These are phyloP conservation scores for Geotrichum europaeum DNA, from an alignment of 1,139 yeast species.

Conservation along the genomic window DNA sequence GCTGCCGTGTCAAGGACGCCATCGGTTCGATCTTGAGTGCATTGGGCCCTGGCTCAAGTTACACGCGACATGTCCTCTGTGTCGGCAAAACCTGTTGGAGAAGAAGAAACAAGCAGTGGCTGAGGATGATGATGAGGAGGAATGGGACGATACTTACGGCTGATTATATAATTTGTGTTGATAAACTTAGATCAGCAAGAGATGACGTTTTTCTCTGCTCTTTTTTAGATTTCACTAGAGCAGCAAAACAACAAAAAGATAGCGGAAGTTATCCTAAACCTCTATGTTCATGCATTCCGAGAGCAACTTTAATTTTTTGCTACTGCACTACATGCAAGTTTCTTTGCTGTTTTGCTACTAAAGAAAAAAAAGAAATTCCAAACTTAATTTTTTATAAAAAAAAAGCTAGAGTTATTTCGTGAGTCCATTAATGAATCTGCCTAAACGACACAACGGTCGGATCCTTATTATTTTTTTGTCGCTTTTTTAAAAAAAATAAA, in stretches of 20 bases:
- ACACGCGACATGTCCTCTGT: constrained; percentile 81
- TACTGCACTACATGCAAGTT: not conserved
- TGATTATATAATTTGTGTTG: not conserved
- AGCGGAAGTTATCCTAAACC: not conserved
- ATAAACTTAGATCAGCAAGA: not conserved
- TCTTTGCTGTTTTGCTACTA: not conserved
- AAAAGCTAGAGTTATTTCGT: not conserved
- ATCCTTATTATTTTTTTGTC: not conserved
- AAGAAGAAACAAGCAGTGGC: constrained; percentile 43
- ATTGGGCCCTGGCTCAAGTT: constrained; percentile 82
- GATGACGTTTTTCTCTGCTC: not conserved
- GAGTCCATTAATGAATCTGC: no score
- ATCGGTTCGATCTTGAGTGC: constrained; percentile 82
- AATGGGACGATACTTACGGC: constrained; percentile 61
- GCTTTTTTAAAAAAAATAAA: not conserved
- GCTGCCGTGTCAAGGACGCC: constrained; percentile 68
- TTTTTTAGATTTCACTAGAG: not conserved
- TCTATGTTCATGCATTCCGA: not conserved
- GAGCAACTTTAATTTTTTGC: not conserved
- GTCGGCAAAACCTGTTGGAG: constrained; percentile 63
- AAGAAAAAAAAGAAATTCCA: not conserved
- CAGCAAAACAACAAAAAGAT: not conserved
- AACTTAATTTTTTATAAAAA: not conserved
- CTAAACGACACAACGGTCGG: not conserved
- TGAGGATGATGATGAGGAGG: constrained; percentile 57